Evolutionary conservation across 257 asterid genomes (phyloP), one percentile per base, ranked within the genome.

Genomic region (Lantana camara): DNA sequence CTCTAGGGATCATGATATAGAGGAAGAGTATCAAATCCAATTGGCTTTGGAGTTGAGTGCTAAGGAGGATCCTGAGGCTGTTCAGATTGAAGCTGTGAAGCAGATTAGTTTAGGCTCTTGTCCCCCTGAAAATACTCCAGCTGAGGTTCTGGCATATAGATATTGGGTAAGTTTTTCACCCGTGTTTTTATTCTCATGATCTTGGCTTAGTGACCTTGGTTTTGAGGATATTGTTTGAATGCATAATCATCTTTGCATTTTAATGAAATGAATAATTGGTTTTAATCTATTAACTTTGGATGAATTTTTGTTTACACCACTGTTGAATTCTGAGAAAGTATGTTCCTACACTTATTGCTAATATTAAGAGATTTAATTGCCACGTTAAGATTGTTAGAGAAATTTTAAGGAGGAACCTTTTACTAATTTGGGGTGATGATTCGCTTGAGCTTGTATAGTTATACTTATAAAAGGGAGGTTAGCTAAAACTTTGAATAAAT

Each of bases 31-130:
- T 81, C 98, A 93, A 57, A 90, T 93, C 70, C 96, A 93, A 40
- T 44, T 93, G 72, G 98, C 98, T 58, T 77, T 93, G 59, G 97
- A 87, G 77, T 75, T 93, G 78, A 93, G 98, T 72, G 97, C 98
- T 24, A 87, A 83, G 76, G 98, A 93, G 80, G 98, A 93, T 60
- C 98, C 98, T 0, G 98, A 90, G 84, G 98, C 98, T 29, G 97
- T 87, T 65, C 98, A 93, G 75, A 93, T 90, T 75, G 98, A 93
- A 82, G 98, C 98, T 66, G 97, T 93, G 30, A 93, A 93, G 76
- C 96, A 90, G 82, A 93, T 93, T 65, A 93, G 98, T 75, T 90
- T 93, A 60, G 96, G 97, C 64, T 79, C 97, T 51, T 82, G 83
- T 67, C 80, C 80, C 9, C 81, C 86, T 5, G 86, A 87, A 64